Base-by-base conservation (phyloP, 352 stramenopile genomes). In the Phytophthora litchii region DNA sequence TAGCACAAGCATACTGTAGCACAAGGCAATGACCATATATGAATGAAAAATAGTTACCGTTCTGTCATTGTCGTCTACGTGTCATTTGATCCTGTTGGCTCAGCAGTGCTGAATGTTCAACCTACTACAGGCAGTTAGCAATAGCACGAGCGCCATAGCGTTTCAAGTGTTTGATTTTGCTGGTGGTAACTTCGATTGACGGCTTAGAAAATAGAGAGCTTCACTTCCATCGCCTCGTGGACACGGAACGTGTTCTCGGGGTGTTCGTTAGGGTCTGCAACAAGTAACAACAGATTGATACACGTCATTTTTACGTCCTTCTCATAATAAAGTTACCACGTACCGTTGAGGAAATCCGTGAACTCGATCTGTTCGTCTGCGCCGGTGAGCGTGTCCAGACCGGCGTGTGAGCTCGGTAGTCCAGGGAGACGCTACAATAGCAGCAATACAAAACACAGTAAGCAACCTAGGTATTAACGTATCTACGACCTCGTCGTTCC, bases 191-290 rank as follows among this genome's bases (percentile, higher is more conserved):
- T 20, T 57, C 23, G 7, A 40, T 54, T 13, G 13, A 19, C 12
- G 43, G 61, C 54, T 88, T 88, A 95, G 74, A 95, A 95, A 67
- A 95, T 93, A 55, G 80, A 75, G 40, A 95, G 73, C 78, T 95
- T 95, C 60, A 95, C 86, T 74, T 95, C 86, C 84, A 95, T 95
- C 41, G 84, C 83, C 41, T 93, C 84, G 69, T 95, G 86, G 9
- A 95, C 83, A 58, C 80, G 80, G 77, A 93, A 95, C 43, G 67
- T 72, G 68, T 83, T 81, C 62, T 92, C 83, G 23, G 83, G 83
- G 74, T 89, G 76, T 55, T 95, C 82, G 54, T 85, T 70, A 8
- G 83, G 84, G 67, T 92, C 86, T 93, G 62, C 12, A 32, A 14
- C 48, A 54, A 20, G 8, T 8, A 31, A 31, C 25, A n/a, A n/a